Evolutionary conservation across 2,329 filamentous ascomycete species (phyloP).

Genomic region (Cladophialophora psammophila): DNA sequence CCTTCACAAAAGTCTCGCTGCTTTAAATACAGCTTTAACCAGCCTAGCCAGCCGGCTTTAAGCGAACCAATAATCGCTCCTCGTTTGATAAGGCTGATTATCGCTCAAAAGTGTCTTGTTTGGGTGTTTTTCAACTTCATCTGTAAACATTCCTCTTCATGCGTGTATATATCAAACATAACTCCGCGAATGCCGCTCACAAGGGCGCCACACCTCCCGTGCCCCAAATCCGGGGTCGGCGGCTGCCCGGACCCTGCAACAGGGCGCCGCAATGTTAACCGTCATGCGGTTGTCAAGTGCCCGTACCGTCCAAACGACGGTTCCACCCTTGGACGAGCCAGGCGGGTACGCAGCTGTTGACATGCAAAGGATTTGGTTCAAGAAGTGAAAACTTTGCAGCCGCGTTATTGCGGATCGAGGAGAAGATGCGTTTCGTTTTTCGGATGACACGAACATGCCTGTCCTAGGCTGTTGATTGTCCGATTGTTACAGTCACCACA

Average conservation of each 20-base stretch:
- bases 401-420: neutral
- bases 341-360: neutral
- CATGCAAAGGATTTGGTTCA: neutral
- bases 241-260: neutral
- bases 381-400: neutral
- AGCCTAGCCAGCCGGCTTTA: neutral
- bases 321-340: neutral
- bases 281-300: neutral
- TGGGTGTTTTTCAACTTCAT: slow-evolving; percentile 2
- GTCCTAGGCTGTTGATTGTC: neutral
- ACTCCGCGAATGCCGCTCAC: neutral
- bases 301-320: neutral
- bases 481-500: neutral
- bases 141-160: neutral
- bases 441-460: neutral
- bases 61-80: slow-evolving; percentile 11
- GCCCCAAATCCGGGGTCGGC: neutral
- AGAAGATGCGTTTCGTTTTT: neutral
- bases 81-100: neutral
- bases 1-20: neutral
- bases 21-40: neutral
- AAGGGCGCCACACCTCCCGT: neutral
- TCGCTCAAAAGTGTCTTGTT: neutral
- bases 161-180: neutral
- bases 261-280: neutral